Base-by-base conservation (phyloP, 2,329 filamentous ascomycete genomes). In the Ascocoryne sarcoides region DNA sequence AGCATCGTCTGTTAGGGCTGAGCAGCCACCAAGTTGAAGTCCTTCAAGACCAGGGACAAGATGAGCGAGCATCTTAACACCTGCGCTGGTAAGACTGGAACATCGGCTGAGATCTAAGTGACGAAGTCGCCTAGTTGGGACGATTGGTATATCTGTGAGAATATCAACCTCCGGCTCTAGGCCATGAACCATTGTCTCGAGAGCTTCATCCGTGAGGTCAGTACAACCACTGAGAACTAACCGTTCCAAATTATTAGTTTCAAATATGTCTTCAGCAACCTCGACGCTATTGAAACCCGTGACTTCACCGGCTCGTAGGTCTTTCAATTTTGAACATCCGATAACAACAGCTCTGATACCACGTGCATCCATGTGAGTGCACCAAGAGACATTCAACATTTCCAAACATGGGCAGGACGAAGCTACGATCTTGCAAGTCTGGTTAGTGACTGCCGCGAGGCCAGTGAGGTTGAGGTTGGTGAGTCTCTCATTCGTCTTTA, bases 301-400 rank as follows among this genome's bases (percentile, higher is more conserved):
- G 18, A 95, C 74, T 61, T 95, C 88, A 34, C 85, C 82, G 8
- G 84, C 87, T 43, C 87, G 76, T 20, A 98, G 67, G 53, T 96
- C 89, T 39, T 69, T 82, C 40, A 98, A 65, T 39, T 71, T 79
- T 0, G 72, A 68, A 56, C 92, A 96, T 2, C 73, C 73, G 44
- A 82, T 69, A 1, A 95, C 66, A 2, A 98, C 73, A 37, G 74
- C 73, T 48, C 72, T 76, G 39, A 96, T 66, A 4, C 88, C 89
- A 10, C 75, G 69, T 7, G 85, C 82, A 55, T 92, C 82, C 57
- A 95, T 78, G 45, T 87, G 82, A 50, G 79, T 80, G 65, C 92
- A 98, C 87, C 90, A 96, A 0, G 88, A 94, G 15, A 96, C 76
- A 54, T 95, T 93, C 49, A 96, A 72, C 40, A 76, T 72, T 61